phyloP scores from a whole-genome alignment of 176 grass and related monocot species.

The Panicum miliaceum region DNA sequence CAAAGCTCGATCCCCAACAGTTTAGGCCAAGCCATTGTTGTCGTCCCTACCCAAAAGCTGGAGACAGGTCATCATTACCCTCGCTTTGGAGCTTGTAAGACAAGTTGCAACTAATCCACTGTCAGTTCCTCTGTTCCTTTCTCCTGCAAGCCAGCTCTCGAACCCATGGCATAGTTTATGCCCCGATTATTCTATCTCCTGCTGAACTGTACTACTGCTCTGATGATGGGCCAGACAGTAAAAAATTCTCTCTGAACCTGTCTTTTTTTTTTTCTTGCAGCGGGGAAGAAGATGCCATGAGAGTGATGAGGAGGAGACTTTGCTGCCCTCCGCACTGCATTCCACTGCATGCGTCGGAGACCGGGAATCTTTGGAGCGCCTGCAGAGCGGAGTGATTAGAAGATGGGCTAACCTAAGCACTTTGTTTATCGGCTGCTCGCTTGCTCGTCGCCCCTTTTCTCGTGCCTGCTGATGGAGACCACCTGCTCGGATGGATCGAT shows the following conservation, averaged over 20 bases:
- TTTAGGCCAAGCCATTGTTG: slow-evolving; percentile 35
- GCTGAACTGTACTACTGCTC: slow-evolving; percentile 23
- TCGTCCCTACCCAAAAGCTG: slow-evolving; percentile 38
- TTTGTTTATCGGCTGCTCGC: slow-evolving; percentile 17
- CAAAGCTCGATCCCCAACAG: slow-evolving; percentile 44
- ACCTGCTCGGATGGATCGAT: slow-evolving; percentile 35
- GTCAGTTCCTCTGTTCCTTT: background rate
- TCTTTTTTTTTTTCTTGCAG: slow-evolving; percentile 10
- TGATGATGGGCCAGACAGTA: slow-evolving; percentile 19
- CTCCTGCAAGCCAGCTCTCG: slow-evolving; percentile 5
- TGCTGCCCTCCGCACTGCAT: slow-evolving; percentile 5
- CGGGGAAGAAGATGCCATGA: background rate
- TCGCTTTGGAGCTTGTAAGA: slow-evolving; percentile 5
- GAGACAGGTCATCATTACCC: slow-evolving; percentile 41
- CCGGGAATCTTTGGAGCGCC: slow-evolving; percentile 45
- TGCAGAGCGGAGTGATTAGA: slow-evolving; percentile 24
- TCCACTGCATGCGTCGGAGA: slow-evolving; percentile 35
- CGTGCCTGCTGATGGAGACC: slow-evolving; percentile 41
- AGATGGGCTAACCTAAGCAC: slow-evolving; percentile 18
- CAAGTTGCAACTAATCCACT: background rate
- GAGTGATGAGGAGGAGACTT: slow-evolving; percentile 34
- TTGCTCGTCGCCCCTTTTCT: slow-evolving; percentile 16
- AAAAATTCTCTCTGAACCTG: slow-evolving; percentile 34
- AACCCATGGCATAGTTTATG: slow-evolving; percentile 29
- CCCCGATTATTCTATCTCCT: slow-evolving; percentile 15